Base-by-base conservation (phyloP, 129 eudicot genomes). In the Arctium minus region DNA sequence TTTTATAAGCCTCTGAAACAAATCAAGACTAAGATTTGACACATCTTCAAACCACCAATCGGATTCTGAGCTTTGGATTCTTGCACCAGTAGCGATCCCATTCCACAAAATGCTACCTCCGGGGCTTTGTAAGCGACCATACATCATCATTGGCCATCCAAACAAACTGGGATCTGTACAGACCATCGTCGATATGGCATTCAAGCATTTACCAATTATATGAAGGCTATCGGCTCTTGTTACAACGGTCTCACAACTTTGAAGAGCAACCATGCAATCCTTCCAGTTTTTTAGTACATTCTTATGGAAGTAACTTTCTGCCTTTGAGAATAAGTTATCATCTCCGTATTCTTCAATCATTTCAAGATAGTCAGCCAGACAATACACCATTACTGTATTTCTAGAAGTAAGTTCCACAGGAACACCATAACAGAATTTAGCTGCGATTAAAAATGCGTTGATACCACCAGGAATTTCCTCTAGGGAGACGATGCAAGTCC, bases 141-240 rank as follows among this genome's bases (percentile, higher is more conserved):
- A 92, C 96, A 92, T 89, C 91, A 85, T 82, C 98, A 94, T 89
- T 10, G 98, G 98, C 97, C 98, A 94, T 39, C 98, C 98, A 85
- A 92, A 94, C 73, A 92, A 87, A 88, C 89, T 74, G 9, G 96
- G 87, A 65, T 94, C 97, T 32, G 96, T 94, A 79, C 91, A 91
- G 33, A 87, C 93, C 98, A 93, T 93, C 22, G 82, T 84, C 62
- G 97, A 87, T 42, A 95, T 36, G 40, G 94, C 85, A 85, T 87
- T 80, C 84, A 89, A 84, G 79, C 97, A 95, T 86, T 88, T 89
- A 64, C 82, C 80, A 17, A 87, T 76, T 50, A 95, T 84, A 17
- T 89, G 87, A 30, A 92, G 94, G 77, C 89, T 82, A 42, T 89
- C 97, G 2, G 90, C 92, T 76, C 67, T 82, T 73, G 89, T 42